Conservation (phyloP, 1,284 basidiomycete species). For the Melampsora larici-populina region DNA sequence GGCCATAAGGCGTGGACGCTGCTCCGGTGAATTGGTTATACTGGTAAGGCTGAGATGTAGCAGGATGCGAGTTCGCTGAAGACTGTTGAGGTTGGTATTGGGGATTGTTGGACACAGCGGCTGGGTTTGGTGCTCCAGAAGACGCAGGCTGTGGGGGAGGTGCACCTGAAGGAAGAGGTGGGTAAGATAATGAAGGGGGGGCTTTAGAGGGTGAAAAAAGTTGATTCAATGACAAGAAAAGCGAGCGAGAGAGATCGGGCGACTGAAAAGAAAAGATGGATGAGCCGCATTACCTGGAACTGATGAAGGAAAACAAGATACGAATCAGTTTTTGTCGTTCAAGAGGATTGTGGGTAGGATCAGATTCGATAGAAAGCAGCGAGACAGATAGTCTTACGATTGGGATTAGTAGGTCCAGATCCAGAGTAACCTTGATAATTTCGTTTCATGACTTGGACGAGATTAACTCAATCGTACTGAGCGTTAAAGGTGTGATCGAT, state of each 20-base stretch:
- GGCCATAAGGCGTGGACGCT: conserved; percentile 18
- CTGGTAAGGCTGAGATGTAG: conserved; percentile 28
- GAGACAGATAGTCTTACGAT: conserved; percentile 15
- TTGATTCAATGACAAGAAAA: not conserved
- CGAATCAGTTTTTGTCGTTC: not conserved
- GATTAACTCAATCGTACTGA: too few species aligned
- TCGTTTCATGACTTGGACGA: conserved; percentile 22
- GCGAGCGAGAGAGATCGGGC: not conserved
- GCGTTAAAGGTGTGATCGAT: too few species aligned
- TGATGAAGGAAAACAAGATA: not conserved
- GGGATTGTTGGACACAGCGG: conserved; percentile 14
- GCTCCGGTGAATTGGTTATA: conserved; percentile 12
- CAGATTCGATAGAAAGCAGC: not conserved
- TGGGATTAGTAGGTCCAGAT: conserved; percentile 21
- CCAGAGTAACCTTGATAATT: conserved; percentile 41
- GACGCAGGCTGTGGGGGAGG: conserved; percentile 41
- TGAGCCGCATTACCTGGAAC: conserved; percentile 5
- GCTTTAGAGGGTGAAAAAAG: not conserved
- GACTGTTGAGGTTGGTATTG: conserved; percentile 32
- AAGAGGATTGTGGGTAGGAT: not conserved
- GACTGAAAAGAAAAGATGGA: not conserved
- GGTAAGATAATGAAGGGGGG: conserved; percentile 26
- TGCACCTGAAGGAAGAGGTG: conserved; percentile 31
- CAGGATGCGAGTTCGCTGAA: not conserved
- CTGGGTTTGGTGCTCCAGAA: conserved; percentile 5